Base-by-base conservation (phyloP, 345 rosid species). In the Diplotaxis tenuifolia region DNA sequence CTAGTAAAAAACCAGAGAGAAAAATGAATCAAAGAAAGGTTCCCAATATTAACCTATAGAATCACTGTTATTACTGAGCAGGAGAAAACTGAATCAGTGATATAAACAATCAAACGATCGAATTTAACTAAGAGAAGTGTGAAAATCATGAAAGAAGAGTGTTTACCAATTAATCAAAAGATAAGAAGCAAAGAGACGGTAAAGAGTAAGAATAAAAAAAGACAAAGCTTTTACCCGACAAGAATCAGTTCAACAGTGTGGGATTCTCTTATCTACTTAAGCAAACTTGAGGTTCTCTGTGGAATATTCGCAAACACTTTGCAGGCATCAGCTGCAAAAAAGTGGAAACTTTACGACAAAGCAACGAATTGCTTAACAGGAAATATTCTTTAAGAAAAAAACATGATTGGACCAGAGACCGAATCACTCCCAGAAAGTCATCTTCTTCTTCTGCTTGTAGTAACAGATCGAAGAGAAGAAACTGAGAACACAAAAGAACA, bases 281-380 rank as follows among this genome's bases (percentile, higher is more conserved):
- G 69, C 60, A 63, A 70, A 12, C 67, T 70, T 76, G 19, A 57
- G 61, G 10, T 64, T 70, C 71, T 76, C 32, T 45, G 52, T 0
- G 66, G 60, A 76, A 63, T 68, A 75, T 75, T 36, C 63, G 27
- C 73, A 76, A 76, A 76, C 75, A 70, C n/a, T 0, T 63, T 22
- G 32, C 15, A 62, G 38, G 50, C 79, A 54, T 50, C 53, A 69
- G n/a, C 9, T 53, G 7, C 18, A 61, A 69, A 57, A 52, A 40
- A 29, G 7, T 5, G 55, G 9, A 62, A 62, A 68, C 38, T 68
- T 68, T 61, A 42, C 50, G 27, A 56, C 75, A 55, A 63, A 62
- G 79, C 65, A 76, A 69, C 59, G 70, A 70, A 76, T 63, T 55
- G 16, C 16, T 55, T 15, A 56, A 32, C 31, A 22, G 34, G 2